phyloP scores from a whole-genome alignment of 257 asterid species.

The Striga asiatica region DNA sequence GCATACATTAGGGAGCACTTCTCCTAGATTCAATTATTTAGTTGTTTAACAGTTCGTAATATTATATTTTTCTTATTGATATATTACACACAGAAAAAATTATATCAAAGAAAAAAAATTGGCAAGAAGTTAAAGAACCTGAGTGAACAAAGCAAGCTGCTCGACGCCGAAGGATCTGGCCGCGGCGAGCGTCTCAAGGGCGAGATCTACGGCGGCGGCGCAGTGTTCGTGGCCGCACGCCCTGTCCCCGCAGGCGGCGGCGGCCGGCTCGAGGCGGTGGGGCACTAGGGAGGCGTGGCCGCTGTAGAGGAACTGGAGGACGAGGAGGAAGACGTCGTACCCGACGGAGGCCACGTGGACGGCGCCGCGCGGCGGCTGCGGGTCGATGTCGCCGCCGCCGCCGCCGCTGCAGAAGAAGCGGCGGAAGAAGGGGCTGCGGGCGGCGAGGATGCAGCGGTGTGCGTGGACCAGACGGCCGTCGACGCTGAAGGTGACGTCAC shows the following conservation, averaged over 20 bases:
- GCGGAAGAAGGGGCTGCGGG: conserved; percentile 77
- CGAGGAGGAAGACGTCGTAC: conserved; percentile 71
- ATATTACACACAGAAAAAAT: neutral
- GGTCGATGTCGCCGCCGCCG: conserved; percentile 37
- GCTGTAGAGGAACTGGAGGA: conserved; percentile 86
- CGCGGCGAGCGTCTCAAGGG: conserved; percentile 85
- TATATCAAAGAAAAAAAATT: neutral
- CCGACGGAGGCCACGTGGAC: conserved; percentile 86
- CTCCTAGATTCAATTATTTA: too few species aligned
- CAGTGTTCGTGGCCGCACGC: conserved; percentile 96
- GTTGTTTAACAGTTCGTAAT: too few species aligned
- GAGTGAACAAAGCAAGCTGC: conserved; percentile 83
- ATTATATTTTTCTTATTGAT: too few species aligned
- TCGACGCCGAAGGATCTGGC: conserved; percentile 95
- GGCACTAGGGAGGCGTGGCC: conserved; percentile 94
- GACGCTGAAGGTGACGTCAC: conserved; percentile 91
- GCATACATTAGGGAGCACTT: too few species aligned
- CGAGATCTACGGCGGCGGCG: conserved; percentile 97
- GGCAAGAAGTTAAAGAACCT: conserved; percentile 27
- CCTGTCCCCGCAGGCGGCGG: conserved; percentile 83
- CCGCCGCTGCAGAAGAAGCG: conserved; percentile 67
- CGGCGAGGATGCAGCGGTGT: conserved; percentile 86
- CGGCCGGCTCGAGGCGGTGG: conserved; percentile 80
- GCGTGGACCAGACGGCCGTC: conserved; percentile 94
- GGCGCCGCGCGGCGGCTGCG: conserved; percentile 32